Base-by-base conservation (phyloP, 2,329 filamentous ascomycete species). In the Endoconidiophora polonica region DNA sequence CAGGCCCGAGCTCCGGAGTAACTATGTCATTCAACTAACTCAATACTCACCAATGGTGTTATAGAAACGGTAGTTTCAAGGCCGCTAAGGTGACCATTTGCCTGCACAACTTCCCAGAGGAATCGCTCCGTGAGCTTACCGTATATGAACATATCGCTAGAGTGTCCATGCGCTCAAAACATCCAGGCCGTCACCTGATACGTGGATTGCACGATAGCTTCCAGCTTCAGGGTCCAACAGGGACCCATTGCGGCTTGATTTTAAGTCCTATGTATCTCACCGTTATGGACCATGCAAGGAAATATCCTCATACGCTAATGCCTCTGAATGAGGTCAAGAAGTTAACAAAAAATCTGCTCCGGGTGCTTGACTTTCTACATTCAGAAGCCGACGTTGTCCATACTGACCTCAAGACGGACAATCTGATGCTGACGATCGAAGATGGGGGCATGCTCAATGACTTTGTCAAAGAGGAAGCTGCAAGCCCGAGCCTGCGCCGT, bases 371-470 rank as follows among this genome's bases (percentile, higher is more conserved):
- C 18, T 54, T 54, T 39, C 7, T 54, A 16, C 52, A 54, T 24
- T 26, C 41, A 3, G 52, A 54, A 26, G 49, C 49, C 4, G 26
- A 43, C 7, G 37, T 54, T 24, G 41, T 54, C 18, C 52, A 54
- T 36, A 44, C 44, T 3, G 52, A 54, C 22, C 41, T 54, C 7
- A 54, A 54, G 29, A 50, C 16, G 33, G 52, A 54, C 18, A 54
- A 54, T 23, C 36, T 54, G 20, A 52, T 54, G 52, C 45, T 54
- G 36, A 52, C 49, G 1, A 45, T 54, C 20, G 52, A 54, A 14
- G 52, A 54, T 38, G 49, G 46, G 7, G 43, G 49, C 18, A 47
- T 54, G 22, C 41, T 52, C 1, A 48, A 24, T 18, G 49, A 54
- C 37, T 54, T 49, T 47, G 42, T 36, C 20, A 45, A 40, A 4